These are phyloP conservation scores for Clarireedia monteithiana DNA, from an alignment of 2,329 filamentous ascomycete species.

Conservation along the genomic window DNA sequence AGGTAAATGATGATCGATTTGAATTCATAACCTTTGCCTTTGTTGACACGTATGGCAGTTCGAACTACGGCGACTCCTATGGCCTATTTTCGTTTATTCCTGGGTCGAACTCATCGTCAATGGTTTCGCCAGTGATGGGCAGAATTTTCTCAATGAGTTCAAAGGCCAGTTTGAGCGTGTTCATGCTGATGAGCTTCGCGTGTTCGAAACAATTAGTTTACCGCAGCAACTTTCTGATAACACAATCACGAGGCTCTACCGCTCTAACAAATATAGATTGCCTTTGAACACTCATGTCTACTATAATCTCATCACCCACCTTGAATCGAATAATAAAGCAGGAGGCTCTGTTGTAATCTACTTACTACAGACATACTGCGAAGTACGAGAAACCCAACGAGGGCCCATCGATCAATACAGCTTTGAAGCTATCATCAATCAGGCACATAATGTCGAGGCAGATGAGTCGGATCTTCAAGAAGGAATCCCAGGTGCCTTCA, in stretches of 20 bases:
- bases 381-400: constrained; percentile 49
- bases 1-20: constrained; percentile 41
- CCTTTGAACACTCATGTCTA: constrained; percentile 83
- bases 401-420: constrained; percentile 58
- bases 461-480: constrained; percentile 52
- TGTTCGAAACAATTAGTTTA: constrained; percentile 64
- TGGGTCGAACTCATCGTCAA: constrained; percentile 73
- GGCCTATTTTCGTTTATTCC: constrained; percentile 92
- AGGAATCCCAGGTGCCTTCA: constrained; percentile 54
- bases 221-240: constrained; percentile 75
- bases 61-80: constrained; percentile 79
- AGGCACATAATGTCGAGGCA: constrained; percentile 51
- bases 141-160: constrained; percentile 63
- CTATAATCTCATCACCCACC: constrained; percentile 74
- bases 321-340: constrained; percentile 78
- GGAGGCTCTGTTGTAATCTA: constrained; percentile 73
- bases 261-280: constrained; percentile 79
- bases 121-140: constrained; percentile 63
- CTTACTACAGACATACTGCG: constrained; percentile 56
- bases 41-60: constrained; percentile 43
- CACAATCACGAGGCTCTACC: constrained; percentile 70
- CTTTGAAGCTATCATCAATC: constrained; percentile 52
- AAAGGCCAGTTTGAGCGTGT: constrained; percentile 64
- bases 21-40: too few species aligned
- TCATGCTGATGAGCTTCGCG: constrained; percentile 73